These are phyloP conservation scores for Gossypium gossypioides DNA, from an alignment of 441 rosid species.

Conservation along the genomic window DNA sequence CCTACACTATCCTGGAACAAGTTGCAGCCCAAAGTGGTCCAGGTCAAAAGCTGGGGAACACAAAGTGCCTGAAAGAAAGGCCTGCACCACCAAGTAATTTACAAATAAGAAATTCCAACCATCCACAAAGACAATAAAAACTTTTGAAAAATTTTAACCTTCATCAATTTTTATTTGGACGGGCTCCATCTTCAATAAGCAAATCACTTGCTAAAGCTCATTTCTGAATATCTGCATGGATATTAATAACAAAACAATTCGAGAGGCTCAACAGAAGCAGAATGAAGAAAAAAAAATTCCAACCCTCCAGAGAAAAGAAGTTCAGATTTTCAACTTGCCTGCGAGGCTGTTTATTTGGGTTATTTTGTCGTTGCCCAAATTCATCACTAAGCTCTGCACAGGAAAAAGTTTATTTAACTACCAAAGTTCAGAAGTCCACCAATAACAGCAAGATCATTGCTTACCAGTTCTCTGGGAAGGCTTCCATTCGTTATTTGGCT, in stretches of 20 bases:
- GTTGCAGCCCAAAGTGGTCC: conserved; percentile 49
- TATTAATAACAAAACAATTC: neutral
- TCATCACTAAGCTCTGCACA: conserved; percentile 51
- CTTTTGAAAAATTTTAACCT: conserved; percentile 28
- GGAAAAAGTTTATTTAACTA: conserved; percentile 3
- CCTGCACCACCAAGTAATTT: conserved; percentile 33
- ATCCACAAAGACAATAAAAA: conserved; percentile 17
- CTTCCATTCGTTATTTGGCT: conserved; percentile 49
- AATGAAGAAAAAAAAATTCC: neutral
- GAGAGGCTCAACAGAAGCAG: no score
- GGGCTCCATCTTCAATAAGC: conserved; percentile 25
- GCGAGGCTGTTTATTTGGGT: conserved; percentile 60
- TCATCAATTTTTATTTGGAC: conserved; percentile 33
- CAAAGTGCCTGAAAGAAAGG: conserved; percentile 44
- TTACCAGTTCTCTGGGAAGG: conserved; percentile 56
- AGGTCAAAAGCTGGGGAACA: conserved; percentile 46
- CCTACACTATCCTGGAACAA: conserved; percentile 43
- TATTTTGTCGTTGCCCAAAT: conserved; percentile 53
- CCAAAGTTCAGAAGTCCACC: neutral
- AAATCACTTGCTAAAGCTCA: conserved; percentile 72
- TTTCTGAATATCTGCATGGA: conserved; percentile 62
- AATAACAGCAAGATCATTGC: conserved; percentile 13
- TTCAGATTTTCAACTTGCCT: conserved; percentile 39
- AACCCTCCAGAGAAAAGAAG: neutral
- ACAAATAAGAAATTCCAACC: conserved; percentile 24